Evolutionary conservation across 805 yeast genomes (phyloP).

Genomic region (Lipomyces sp.): DNA sequence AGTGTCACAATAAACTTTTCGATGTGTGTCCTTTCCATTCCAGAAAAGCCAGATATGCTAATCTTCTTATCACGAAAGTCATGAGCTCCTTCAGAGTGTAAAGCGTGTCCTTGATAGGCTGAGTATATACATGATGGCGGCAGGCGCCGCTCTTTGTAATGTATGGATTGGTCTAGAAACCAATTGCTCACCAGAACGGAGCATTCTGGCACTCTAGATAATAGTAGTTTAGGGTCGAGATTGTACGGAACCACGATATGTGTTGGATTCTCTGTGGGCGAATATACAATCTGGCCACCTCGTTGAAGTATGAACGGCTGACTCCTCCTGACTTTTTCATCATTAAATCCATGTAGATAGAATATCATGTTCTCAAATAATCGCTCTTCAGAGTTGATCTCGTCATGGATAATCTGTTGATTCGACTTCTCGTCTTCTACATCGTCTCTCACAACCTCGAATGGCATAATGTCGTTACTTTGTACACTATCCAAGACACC

Average conservation of each 20-base stretch:
- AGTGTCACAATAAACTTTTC: slow-evolving; percentile 62
- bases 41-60: slow-evolving; percentile 74
- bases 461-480: not conserved
- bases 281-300: slow-evolving; percentile 22
- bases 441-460: not conserved
- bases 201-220: slow-evolving; percentile 32
- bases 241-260: slow-evolving; percentile 33
- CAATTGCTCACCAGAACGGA: slow-evolving; percentile 68
- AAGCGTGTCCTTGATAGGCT: slow-evolving; percentile 54
- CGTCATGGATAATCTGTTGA: not conserved
- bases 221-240: slow-evolving; percentile 15
- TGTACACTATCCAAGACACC: not conserved
- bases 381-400: not conserved
- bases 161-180: slow-evolving; percentile 75
- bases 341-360: slow-evolving; percentile 19
- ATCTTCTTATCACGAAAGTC: slow-evolving; percentile 46
- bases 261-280: slow-evolving; percentile 19
- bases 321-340: slow-evolving; percentile 11
- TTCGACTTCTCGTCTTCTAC: not conserved
- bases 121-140: slow-evolving; percentile 21
- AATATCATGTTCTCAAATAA: slow-evolving; percentile 22
- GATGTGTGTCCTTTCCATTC: slow-evolving; percentile 73
- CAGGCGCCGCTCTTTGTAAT: slow-evolving; percentile 51
- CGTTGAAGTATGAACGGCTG: slow-evolving; percentile 27
- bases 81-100: slow-evolving; percentile 43